Percentiles rank a stretch among this genome's conserved stretches.
Evolutionary conservation across 83 land plant species (phyloP).

Genomic region (Picea mariana): DNA sequence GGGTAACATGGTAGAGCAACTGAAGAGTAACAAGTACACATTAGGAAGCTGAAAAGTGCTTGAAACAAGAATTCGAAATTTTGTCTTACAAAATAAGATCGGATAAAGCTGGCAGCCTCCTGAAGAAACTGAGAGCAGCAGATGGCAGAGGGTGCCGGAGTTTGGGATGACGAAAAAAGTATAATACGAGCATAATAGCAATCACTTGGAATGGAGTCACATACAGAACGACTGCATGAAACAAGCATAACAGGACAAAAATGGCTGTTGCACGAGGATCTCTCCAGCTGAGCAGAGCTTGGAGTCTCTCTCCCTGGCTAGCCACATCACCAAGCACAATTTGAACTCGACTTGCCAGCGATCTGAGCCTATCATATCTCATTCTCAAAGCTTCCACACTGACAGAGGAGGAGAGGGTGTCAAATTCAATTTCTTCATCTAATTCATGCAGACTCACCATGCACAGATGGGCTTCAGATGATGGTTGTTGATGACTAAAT

Average conservation of each 20-base stretch:
- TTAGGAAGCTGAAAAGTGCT: too few relatives aligned
- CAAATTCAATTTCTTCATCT: slow-evolving; percentile 10
- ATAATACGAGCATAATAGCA: slow-evolving; percentile 63
- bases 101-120: slow-evolving; percentile 67
- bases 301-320: slow-evolving; percentile 55
- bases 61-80: too few relatives aligned
- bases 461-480: slow-evolving; percentile 61
- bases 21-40: too few relatives aligned
- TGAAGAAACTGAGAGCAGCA: slow-evolving; percentile 60
- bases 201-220: slow-evolving; percentile 68
- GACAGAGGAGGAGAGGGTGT: not conserved
- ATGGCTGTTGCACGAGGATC: slow-evolving; percentile 75
- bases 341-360: slow-evolving; percentile 64
- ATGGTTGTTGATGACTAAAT: slow-evolving; percentile 29
- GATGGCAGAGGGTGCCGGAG: slow-evolving; percentile 82
- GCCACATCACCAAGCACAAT: slow-evolving; percentile 42
- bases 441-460: slow-evolving; percentile 60
- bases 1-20: too few relatives aligned
- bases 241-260: slow-evolving; percentile 50
- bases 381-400: slow-evolving; percentile 33
- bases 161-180: slow-evolving; percentile 72
- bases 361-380: slow-evolving; percentile 7
- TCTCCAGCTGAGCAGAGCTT: slow-evolving; percentile 81
- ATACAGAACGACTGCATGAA: slow-evolving; percentile 47
- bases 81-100: slow-evolving; percentile 52